phyloP scores from a whole-genome alignment of 495 filamentous ascomycete genomes.

The Aspergillus affinis region DNA sequence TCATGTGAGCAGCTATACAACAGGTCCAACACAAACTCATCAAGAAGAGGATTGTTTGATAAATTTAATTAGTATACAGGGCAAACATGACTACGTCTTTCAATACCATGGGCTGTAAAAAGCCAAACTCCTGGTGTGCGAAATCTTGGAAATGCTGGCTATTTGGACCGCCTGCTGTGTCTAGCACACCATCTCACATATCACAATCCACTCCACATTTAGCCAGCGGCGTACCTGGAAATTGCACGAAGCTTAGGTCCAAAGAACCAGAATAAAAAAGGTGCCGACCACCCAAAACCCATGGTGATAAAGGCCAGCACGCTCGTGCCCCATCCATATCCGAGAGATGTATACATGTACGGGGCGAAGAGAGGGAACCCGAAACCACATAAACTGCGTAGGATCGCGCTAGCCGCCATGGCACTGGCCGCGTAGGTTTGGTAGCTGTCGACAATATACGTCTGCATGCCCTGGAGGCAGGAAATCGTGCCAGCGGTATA shows the following conservation, averaged over 20 bases:
- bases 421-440: conserved; percentile 71
- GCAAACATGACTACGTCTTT: no score
- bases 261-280: conserved; percentile 58
- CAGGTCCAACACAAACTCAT: no score
- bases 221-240: conserved; percentile 64
- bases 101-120: no score
- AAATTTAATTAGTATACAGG: no score
- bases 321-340: conserved; percentile 64
- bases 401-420: conserved; percentile 60
- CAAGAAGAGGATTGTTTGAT: no score
- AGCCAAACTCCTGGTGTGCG: no score
- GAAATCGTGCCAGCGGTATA: conserved; percentile 58
- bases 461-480: conserved; percentile 63
- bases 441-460: conserved; percentile 45
- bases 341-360: conserved; percentile 52
- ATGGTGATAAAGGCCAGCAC: conserved; percentile 53
- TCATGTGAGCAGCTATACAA: no score
- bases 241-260: conserved; percentile 54
- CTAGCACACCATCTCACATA: no score
- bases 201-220: not conserved
- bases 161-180: no score
- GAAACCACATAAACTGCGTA: conserved; percentile 68
- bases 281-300: conserved; percentile 54
- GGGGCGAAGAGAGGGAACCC: conserved; percentile 75
- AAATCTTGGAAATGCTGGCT: no score